Percentiles rank a stretch among this genome's conserved stretches.
These are phyloP conservation scores for Ganoderma sinense DNA, from an alignment of 1,284 basidiomycete species.

Conservation along the genomic window DNA sequence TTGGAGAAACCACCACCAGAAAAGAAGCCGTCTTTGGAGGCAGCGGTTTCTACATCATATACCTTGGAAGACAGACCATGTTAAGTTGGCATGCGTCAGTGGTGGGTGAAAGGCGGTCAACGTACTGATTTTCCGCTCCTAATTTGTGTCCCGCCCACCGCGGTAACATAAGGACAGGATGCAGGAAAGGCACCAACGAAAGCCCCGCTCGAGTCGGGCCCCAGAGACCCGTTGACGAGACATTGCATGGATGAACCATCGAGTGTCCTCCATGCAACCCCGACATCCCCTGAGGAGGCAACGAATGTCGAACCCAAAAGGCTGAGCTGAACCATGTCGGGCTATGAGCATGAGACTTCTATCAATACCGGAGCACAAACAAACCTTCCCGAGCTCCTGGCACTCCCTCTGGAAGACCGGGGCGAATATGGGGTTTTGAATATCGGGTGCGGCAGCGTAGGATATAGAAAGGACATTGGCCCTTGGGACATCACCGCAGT, in stretches of 20 bases:
- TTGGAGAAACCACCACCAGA: slow-evolving; percentile 34
- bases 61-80: not conserved
- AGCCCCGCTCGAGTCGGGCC: not conserved
- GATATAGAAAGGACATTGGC: slow-evolving; percentile 47
- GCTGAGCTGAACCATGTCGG: slow-evolving; percentile 31
- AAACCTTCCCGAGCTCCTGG: slow-evolving; percentile 47
- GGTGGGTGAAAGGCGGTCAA: not conserved
- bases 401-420: slow-evolving; percentile 42
- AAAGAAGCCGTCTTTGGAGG: slow-evolving; percentile 16
- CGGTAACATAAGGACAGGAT: slow-evolving; percentile 63
- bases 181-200: slow-evolving; percentile 33
- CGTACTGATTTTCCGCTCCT: slow-evolving; percentile 57
- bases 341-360: not conserved
- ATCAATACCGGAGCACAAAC: slow-evolving; percentile 12
- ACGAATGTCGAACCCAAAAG: slow-evolving; percentile 29
- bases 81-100: not conserved
- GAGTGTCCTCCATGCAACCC: slow-evolving; percentile 18
- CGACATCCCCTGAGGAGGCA: slow-evolving; percentile 29
- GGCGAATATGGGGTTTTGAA: slow-evolving; percentile 37
- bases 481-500: slow-evolving; percentile 45
- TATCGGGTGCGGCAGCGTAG: slow-evolving; percentile 44
- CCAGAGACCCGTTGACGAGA: slow-evolving; percentile 17
- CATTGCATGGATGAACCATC: slow-evolving; percentile 47
- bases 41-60: slow-evolving; percentile 27
- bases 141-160: slow-evolving; percentile 61